Evolutionary conservation across 2,329 filamentous ascomycete genomes (phyloP).

Genomic region (Colletotrichum liaoningense): DNA sequence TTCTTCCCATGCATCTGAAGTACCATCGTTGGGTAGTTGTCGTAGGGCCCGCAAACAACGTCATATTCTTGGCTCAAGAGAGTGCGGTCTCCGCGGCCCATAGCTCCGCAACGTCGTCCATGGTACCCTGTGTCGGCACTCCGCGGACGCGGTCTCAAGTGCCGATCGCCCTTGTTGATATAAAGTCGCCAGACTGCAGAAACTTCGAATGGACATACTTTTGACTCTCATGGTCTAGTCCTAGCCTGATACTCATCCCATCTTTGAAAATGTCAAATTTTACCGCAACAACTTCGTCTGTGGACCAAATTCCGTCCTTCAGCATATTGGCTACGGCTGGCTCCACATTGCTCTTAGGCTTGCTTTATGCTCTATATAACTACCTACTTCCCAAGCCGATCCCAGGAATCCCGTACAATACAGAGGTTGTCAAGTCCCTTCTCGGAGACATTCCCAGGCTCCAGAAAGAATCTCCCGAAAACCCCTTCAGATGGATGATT

Average conservation of each 20-base stretch:
- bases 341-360: neutral
- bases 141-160: neutral
- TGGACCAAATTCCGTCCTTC: neutral
- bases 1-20: neutral
- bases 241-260: neutral
- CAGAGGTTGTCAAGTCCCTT: neutral
- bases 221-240: neutral
- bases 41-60: neutral
- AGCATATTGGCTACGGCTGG: neutral
- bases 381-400: slow-evolving; percentile 24
- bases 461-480: neutral
- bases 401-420: slow-evolving; percentile 14
- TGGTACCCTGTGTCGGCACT: neutral
- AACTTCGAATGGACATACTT: neutral
- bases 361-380: neutral
- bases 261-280: neutral
- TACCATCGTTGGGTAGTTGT: neutral
- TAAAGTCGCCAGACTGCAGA: neutral
- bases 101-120: neutral
- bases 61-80: neutral
- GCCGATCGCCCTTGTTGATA: neutral
- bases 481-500: slow-evolving; percentile 39
- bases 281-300: neutral
- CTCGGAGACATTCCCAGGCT: slow-evolving; percentile 5
- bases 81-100: neutral